These are phyloP conservation scores for Claviceps monticola DNA, from an alignment of 2,329 filamentous ascomycete genomes.

Conservation along the genomic window DNA sequence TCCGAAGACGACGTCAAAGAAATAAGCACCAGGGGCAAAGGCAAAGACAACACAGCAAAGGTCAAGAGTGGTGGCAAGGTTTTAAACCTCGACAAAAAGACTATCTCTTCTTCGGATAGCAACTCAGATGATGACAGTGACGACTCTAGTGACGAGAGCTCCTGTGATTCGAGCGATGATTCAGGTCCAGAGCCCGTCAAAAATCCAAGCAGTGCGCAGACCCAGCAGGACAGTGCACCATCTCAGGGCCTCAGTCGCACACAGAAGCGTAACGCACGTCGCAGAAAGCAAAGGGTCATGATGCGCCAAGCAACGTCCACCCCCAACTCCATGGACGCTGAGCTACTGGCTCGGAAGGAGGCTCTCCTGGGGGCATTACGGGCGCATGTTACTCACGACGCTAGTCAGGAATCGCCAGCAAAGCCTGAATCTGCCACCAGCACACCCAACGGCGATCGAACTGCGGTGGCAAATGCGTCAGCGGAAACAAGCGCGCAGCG, in stretches of 20 bases:
- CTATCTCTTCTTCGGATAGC: not conserved
- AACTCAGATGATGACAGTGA: slow-evolving; percentile 7
- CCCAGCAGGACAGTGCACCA: slow-evolving; percentile 7
- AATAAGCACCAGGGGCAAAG: not conserved
- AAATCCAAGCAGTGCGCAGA: not conserved
- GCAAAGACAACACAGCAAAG: not conserved
- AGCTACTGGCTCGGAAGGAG: slow-evolving; percentile 25
- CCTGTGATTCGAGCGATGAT: slow-evolving; percentile 9
- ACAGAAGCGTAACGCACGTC: slow-evolving; percentile 37
- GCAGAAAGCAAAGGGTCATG: slow-evolving; percentile 23
- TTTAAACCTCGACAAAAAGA: not conserved
- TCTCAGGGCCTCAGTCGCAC: slow-evolving; percentile 28
- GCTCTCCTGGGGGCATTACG: slow-evolving; percentile 18
- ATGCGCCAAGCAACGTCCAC: not conserved
- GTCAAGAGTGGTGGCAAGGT: not conserved
- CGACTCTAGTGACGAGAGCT: slow-evolving; percentile 10
- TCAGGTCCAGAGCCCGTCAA: slow-evolving; percentile 9
- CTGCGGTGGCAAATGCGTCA: not conserved
- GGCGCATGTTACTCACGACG: not conserved
- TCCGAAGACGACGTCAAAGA: not conserved
- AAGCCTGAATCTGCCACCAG: not conserved
- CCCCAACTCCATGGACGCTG: slow-evolving; percentile 9
- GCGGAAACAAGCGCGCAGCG: not conserved
- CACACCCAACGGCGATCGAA: not conserved
- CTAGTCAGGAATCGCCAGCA: not conserved